Evolutionary conservation across 139 green algal genomes (phyloP), one percentile per base, ranked within the genome.

Genomic region (Axilococcus clingmanii): DNA sequence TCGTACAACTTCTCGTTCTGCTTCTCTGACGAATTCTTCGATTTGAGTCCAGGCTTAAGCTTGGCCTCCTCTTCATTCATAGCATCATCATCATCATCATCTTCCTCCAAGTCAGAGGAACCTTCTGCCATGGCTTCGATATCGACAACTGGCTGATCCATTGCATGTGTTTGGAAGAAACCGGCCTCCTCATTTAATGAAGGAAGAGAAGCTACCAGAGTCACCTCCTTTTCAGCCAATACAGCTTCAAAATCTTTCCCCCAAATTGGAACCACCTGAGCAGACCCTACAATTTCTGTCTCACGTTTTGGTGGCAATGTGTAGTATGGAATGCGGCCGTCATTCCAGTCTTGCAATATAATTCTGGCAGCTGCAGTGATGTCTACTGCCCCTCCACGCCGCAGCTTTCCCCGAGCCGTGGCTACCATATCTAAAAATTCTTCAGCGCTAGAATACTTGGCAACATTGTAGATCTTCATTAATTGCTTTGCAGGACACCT

Each of bases 271-370:
- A 96, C 79, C 22, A 96, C 40, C 34, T 68, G 66, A 9, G 77
- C 72, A 2, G 34, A 60, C 1, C 68, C 77, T 46, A 73, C 72
- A 37, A 74, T 59, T 38, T 80, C 77, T 27, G 43, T 51, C 23
- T 55, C 35, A 1, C 70, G 66, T 41, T 63, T 48, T 3, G 88
- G 84, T 0, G 88, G 88, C 22, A 74, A 34, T 7, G 84, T 96
- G 79, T 79, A 95, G 79, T 86, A 96, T 2, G 83, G 80, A 45
- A 96, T 94, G 38, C 66, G 71, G 25, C 92, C 92, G 37, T 80
- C 73, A 61, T 93, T 93, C 92, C 92, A 99, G 69, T 99, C 91
- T 53, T 69, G 63, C 28, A 96, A 72, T n/a, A 95, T 69, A 22
- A 93, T 72, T 14, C 59, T 59, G 0, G 85, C 88, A 0, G 80